Evolutionary conservation across 192 early-diverging fungal genomes (phyloP).

Genomic region (Coemansia reversa): DNA sequence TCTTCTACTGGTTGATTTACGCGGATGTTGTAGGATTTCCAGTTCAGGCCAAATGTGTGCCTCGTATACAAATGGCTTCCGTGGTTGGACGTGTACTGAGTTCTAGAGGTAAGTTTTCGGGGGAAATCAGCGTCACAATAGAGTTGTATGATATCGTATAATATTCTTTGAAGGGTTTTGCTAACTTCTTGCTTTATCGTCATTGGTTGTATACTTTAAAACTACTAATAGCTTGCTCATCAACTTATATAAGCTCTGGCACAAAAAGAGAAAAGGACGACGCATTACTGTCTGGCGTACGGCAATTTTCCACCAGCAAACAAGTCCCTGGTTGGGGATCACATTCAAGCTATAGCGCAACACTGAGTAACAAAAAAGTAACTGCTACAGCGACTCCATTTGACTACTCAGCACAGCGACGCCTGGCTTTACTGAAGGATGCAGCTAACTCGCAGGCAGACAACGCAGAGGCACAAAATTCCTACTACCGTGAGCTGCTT

Average conservation of each 20-base stretch:
- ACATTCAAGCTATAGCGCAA: constrained; percentile 20
- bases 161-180: not conserved
- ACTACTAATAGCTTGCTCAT: not conserved
- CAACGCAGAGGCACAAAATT: constrained; percentile 33
- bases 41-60: not conserved
- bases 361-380: constrained; percentile 1
- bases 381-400: constrained; percentile 9
- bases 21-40: not conserved
- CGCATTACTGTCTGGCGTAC: not conserved
- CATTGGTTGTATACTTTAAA: not conserved
- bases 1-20: not conserved
- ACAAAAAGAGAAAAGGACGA: not conserved
- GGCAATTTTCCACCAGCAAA: constrained; percentile 36
- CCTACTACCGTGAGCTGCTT: constrained; percentile 48
- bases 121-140: not conserved
- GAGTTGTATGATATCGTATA: not conserved
- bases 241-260: not conserved
- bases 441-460: constrained; percentile 31
- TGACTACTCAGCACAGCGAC: constrained; percentile 38
- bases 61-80: constrained; percentile 1
- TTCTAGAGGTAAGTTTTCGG: not conserved
- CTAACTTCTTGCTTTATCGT: not conserved
- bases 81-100: not conserved
- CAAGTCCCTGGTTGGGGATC: constrained; percentile 39
- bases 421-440: constrained; percentile 26